Base-by-base conservation (phyloP, 2,329 filamentous ascomycete genomes). In the Elsinoe fawcettii region DNA sequence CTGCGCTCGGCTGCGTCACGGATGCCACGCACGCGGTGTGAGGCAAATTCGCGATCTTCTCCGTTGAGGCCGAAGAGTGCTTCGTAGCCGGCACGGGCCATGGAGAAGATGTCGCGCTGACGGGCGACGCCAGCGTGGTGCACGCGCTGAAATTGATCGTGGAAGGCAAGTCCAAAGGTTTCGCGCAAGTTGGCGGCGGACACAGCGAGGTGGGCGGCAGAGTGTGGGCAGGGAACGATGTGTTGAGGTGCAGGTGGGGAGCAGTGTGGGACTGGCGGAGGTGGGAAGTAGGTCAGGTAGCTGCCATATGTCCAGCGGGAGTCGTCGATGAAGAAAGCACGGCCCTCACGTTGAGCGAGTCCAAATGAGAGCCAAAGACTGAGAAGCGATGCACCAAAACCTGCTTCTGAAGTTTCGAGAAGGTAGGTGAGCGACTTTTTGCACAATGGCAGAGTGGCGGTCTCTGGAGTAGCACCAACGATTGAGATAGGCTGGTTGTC, bases 251-350 rank as follows among this genome's bases (percentile, higher is more conserved):
- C 85, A 11, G 90, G 88, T 16, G 86, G 82, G 6, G 80, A 77
- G 68, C 90, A 95, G 22, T 74, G 70, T 1, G 85, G 83, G 1
- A 77, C 63, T 0, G 87, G 85, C 1, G 86, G 85, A 2, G 81
- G 73, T 46, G 80, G 74, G 70, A 95, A 95, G 64, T 88, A 89
- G 53, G 82, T 78, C 0, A 78, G 79, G 66, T 88, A 95, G 54
- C 79, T 77, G 8, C 90, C 90, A 64, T 93, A 93, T 1, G 86
- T 84, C 80, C 90, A 95, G 62, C 85, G 79, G 5, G 86, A 83
- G 70, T 95, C 90, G 64, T 95, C 88, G 61, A 95, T 77, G 73
- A 95, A 95, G 71, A 95, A 95, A 1, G 83, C 77, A 22, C 89
- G 78, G 12, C 81, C 81, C 67, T 95, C 87, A 59, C 84, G 80